Evolutionary conservation across 257 asterid genomes (phyloP), one percentile per base, ranked within the genome.

Genomic region (Osmanthus fragrans): DNA sequence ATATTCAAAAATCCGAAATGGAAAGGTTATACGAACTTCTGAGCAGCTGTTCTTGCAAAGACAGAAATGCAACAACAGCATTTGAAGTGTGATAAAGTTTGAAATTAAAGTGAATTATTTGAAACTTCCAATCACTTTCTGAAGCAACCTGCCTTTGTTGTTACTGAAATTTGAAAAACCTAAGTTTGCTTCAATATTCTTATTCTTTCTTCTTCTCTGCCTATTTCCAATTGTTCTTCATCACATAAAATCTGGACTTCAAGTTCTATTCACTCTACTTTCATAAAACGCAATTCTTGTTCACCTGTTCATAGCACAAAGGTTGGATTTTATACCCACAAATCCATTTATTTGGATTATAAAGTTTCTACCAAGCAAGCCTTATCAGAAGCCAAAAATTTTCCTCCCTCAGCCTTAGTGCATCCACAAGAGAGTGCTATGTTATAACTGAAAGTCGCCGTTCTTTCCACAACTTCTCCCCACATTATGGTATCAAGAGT

Each of bases 171-270:
- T 63, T 10, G 69, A 63, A 63, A 63, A 63, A 27, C 19, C 36
- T 27, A 70, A 13, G 51, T 70, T 71, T 60, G 32, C 75, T 60
- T 18, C 74, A 76, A 67, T 49, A 63, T 34, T 27, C 7, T 29
- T 76, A 29, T 25, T 47, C 42, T 40, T 21, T 49, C 64, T 56
- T 79, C 45, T 13, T 71, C 65, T 76, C 76, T 58, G 60, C 16
- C 32, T 21, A 33, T 75, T 13, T 77, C 19, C 9, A 23, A 4
- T 51, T 70, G 45, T 39, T 27, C 7, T 77, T 40, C 37, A 64
- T 67, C 13, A 3, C 15, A 74, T 34, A 21, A 54, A 69, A 49
- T 63, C 56, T 65, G 64, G 70, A 29, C 34, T 40, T 58, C 68
- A 67, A 37, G 23, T 58, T 39, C 40, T 73, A 36, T 58, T 47